Conservation (phyloP, 768 basidiomycete genomes). For the Russula abietina region DNA sequence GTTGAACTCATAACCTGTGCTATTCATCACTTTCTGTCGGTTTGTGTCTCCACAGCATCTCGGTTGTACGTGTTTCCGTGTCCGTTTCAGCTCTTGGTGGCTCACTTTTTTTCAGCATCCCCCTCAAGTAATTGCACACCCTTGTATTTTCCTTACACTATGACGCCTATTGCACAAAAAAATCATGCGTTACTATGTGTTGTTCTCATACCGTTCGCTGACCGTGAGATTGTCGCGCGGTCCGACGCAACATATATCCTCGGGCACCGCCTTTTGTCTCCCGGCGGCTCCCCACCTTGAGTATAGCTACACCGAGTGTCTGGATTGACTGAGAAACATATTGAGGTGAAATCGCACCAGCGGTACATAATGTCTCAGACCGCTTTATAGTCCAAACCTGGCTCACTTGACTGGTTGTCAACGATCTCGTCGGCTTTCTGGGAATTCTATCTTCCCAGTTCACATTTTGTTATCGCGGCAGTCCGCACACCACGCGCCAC, state of each 20-base stretch:
- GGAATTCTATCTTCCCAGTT: background rate
- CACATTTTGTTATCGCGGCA: background rate
- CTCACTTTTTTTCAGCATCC: constrained; percentile 52
- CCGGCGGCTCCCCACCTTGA: background rate
- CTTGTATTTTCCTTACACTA: constrained; percentile 29
- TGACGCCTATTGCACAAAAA: constrained; percentile 30
- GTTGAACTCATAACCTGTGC: background rate
- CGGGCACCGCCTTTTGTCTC: background rate
- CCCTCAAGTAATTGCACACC: constrained; percentile 76
- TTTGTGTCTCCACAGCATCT: constrained; percentile 45
- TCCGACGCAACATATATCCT: background rate
- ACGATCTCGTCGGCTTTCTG: background rate
- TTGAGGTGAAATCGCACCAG: background rate
- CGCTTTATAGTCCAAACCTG: background rate
- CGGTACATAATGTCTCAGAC: too few relatives aligned
- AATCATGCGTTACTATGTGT: constrained; percentile 36
- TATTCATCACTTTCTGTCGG: constrained; percentile 15
- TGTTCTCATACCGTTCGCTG: constrained; percentile 1
- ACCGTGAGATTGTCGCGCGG: background rate
- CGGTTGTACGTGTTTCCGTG: constrained; percentile 52
- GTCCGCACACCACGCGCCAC: constrained; percentile 12
- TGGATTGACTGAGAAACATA: background rate
- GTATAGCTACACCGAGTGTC: background rate
- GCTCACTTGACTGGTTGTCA: background rate
- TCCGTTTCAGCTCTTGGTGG: constrained; percentile 1